phyloP scores from a whole-genome alignment of 2,329 filamentous ascomycete genomes.

The Penicillium sp. region DNA sequence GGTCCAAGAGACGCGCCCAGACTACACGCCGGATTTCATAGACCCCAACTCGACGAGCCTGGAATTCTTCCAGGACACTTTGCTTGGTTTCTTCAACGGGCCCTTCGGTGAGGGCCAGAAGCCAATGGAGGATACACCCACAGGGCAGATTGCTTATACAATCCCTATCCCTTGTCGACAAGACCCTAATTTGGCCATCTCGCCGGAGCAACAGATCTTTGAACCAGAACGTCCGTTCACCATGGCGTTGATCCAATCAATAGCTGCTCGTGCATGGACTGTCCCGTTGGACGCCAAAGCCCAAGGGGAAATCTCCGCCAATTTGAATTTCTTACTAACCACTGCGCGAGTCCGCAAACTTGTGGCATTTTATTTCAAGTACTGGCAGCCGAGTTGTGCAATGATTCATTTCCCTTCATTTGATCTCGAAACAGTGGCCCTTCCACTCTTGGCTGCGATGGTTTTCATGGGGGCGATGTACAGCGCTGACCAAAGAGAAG shows the following conservation, averaged over 20 bases:
- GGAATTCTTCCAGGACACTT: constrained; percentile 37
- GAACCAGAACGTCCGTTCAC: constrained; percentile 41
- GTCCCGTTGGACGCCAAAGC: constrained; percentile 38
- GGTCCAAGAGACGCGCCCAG: constrained; percentile 14
- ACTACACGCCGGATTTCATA: constrained; percentile 21
- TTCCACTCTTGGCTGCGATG: constrained; percentile 42
- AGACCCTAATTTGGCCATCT: constrained; percentile 19
- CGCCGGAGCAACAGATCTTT: constrained; percentile 25
- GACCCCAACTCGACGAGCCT: constrained; percentile 27
- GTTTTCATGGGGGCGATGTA: constrained; percentile 49
- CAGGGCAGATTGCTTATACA: constrained; percentile 20
- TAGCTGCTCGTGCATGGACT: constrained; percentile 40
- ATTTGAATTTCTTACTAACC: constrained; percentile 42
- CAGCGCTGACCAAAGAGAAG: constrained; percentile 40
- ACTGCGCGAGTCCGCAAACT: constrained; percentile 44
- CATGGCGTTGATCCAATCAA: constrained; percentile 40
- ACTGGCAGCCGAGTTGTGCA: constrained; percentile 47
- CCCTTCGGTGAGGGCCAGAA: constrained; percentile 34
- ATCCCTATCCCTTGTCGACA: constrained; percentile 18
- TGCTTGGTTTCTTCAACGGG: constrained; percentile 40
- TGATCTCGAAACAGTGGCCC: constrained; percentile 36
- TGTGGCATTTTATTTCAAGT: constrained; percentile 44
- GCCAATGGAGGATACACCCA: constrained; percentile 22
- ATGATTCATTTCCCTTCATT: constrained; percentile 46
- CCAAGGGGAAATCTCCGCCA: constrained; percentile 41